phyloP scores from a whole-genome alignment of 345 rosid genomes.

The Alliaria petiolata region DNA sequence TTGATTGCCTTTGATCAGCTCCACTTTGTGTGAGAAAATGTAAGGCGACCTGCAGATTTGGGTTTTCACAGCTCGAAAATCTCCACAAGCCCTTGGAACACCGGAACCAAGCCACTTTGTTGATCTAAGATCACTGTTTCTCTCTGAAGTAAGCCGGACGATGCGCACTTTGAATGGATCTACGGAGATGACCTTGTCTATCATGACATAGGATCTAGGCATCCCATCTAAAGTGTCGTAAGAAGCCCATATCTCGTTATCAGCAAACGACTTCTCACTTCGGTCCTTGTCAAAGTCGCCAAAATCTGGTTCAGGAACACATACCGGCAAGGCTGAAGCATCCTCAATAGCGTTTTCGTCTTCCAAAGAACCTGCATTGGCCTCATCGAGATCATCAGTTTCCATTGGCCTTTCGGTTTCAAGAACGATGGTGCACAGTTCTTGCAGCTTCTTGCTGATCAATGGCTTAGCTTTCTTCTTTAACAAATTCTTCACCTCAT shows the following conservation, averaged over 20 bases:
- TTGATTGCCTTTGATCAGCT: conserved; percentile 35
- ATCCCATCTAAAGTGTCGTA: conserved; percentile 66
- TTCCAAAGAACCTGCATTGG: conserved; percentile 19
- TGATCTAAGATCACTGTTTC: conserved; percentile 43
- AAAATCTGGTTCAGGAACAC: conserved; percentile 65
- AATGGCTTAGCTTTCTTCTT: conserved; percentile 45
- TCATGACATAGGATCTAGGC: conserved; percentile 68
- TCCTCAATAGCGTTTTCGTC: too few relatives aligned
- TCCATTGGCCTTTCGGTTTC: too few relatives aligned
- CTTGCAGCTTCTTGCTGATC: conserved; percentile 40
- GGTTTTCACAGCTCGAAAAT: conserved; percentile 44
- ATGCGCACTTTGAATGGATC: conserved; percentile 58
- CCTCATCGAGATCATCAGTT: conserved; percentile 14
- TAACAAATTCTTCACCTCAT: conserved; percentile 44
- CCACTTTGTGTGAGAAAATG: conserved; percentile 63
- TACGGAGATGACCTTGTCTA: conserved; percentile 47
- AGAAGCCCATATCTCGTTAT: conserved; percentile 66
- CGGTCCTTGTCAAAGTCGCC: conserved; percentile 64
- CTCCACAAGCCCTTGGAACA: conserved; percentile 60
- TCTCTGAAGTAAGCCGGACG: conserved; percentile 52
- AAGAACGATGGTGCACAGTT: too few relatives aligned
- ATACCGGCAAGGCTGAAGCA: conserved; percentile 34
- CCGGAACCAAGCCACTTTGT: conserved; percentile 69
- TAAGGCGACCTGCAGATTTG: conserved; percentile 43
- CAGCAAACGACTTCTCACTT: conserved; percentile 48